phyloP scores from a whole-genome alignment of 805 yeast species.

The Candida maesae region DNA sequence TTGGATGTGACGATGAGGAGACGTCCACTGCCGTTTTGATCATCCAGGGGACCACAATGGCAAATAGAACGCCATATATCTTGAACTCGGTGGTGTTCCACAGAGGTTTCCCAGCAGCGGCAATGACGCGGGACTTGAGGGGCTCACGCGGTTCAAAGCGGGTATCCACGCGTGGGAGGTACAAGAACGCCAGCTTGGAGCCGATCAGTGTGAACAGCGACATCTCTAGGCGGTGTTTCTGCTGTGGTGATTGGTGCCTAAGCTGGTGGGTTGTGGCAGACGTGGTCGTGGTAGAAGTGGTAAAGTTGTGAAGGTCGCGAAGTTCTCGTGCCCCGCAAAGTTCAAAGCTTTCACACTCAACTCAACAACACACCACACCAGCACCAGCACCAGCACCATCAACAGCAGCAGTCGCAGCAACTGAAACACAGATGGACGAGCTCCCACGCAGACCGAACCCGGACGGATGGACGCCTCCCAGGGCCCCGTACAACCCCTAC shows the following conservation, averaged over 20 bases:
- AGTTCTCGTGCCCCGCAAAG: no score
- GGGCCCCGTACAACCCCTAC: constrained; percentile 62
- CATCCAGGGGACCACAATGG: constrained; percentile 77
- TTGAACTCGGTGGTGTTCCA: constrained; percentile 80
- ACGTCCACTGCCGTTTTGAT: constrained; percentile 78
- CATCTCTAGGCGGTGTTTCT: constrained; percentile 1
- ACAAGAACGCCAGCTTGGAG: constrained; percentile 24
- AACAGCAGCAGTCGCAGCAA: background rate
- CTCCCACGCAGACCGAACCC: constrained; percentile 69
- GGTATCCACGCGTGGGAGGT: constrained; percentile 39
- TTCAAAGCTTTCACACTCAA: no score
- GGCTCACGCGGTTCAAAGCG: constrained; percentile 29
- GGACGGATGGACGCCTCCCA: constrained; percentile 73
- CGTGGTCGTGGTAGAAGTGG: no score
- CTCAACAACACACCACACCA: no score
- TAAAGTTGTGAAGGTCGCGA: no score
- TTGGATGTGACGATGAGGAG: constrained; percentile 68
- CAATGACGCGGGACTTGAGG: constrained; percentile 11
- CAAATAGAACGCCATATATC: constrained; percentile 60
- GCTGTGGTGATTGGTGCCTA: no score
- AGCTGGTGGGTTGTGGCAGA: no score
- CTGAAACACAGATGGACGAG: constrained; percentile 5
- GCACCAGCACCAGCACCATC: background rate
- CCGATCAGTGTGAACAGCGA: constrained; percentile 11
- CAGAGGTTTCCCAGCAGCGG: constrained; percentile 35